Base-by-base conservation (phyloP, 73 alveolate genomes). In the Tetrahymena thermophila region DNA sequence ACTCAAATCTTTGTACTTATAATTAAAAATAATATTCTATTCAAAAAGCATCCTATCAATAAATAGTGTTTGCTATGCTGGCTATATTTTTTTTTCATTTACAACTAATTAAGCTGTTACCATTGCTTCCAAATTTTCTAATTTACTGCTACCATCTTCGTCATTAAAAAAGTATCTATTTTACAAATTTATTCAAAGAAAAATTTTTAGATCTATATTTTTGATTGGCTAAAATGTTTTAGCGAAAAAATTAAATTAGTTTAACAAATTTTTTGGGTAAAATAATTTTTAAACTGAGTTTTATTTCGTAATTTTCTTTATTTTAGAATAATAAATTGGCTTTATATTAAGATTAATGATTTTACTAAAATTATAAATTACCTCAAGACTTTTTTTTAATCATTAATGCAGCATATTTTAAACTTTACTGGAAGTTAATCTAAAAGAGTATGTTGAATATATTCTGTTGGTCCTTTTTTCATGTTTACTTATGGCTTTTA, bases 1-100 rank as follows among this genome's bases (percentile, higher is more conserved):
- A 37, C 95, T 85, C 43, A 95, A 57, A 35, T 95, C 97, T 93
- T 95, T 95, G 56, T 85, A 85, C 25, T 43, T 44, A 23, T 89
- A 89, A 43, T 95, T 85, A 85, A 95, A 95, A 34, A 50, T 34
- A 35, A 95, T 95, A 56, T 94, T 50, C 21, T 95, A 94, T 31
- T 89, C 95, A 28, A 71, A 71, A 13, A 71, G 89, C 89, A 71
- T 71, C 89, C 35, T 71, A 71, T 71, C 89, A 28, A 71, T 71
- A 71, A 71, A 71, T n/a, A 71, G 31, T 13, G 89, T 71, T 34
- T 71, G 23, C 40, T 71, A 71, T 9, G 35, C 37, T 25, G 89
- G 89, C 23, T 71, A 25, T 31, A 71, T 31, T 25, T 71, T 71
- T 31, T 71, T 71, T 71, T 71, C 89, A 71, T 71, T 71, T 28